Evolutionary conservation across 2,329 filamentous ascomycete species (phyloP), one percentile per base, ranked within the genome.

Genomic region (Bipolaris gigantea): DNA sequence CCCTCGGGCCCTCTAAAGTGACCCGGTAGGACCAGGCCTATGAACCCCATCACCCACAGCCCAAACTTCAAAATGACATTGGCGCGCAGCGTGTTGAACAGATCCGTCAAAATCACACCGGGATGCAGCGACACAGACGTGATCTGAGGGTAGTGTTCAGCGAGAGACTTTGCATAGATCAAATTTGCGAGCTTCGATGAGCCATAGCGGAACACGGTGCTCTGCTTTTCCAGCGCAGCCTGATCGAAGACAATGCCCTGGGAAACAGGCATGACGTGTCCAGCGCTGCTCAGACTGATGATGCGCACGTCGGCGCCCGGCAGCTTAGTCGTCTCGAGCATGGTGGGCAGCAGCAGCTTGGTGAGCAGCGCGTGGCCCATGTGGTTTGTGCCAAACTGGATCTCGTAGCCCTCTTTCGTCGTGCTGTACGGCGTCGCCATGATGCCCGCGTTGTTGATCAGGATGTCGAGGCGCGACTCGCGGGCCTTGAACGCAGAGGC

Each of bases 311-410:
- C 79, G 3, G 72, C 62, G 13, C 62, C 64, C 0, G 68, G 66
- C 18, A 67, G 18, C 49, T 73, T 59, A 5, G 77, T 76, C 0
- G 80, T 81, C 15, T 70, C 57, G 9, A 75, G 67, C 44, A 82
- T 62, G 0, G 65, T 70, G 1, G 77, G 78, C 1, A 80, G 63
- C 0, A 83, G 72, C 2, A 80, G 70, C 34, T 77, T 77, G 8
- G 74, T 80, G 11, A 82, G 61, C 0, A 81, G 71, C 3, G 78
- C 77, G 56, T 80, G 80, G n/a, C 79, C 80, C 56, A 82, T 67
- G 67, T 81, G 77, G 58, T 83, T 82, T 9, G 77, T 80, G 30
- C 78, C 80, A 52, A 82, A 77, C 47, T 81, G 78, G 30, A 77
- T 72, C 62, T 83, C 80, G 56, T 79, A 80, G 39, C 78, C 79